phyloP scores from a whole-genome alignment of 2,329 filamentous ascomycete species.

The Verticillium isaacii region DNA sequence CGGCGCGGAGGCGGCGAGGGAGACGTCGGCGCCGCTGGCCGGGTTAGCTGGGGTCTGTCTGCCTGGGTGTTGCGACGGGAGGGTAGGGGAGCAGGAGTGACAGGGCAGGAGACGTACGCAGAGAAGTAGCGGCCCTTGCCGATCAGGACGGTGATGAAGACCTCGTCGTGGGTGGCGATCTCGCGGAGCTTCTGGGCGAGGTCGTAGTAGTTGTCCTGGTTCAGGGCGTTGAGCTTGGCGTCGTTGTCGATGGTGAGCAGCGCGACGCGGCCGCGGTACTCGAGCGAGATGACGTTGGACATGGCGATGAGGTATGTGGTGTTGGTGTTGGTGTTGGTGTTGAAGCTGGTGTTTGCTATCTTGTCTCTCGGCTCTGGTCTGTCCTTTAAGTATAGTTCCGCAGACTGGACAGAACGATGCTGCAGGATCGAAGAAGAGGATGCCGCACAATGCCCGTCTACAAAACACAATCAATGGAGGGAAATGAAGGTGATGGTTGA shows the following conservation, averaged over 20 bases:
- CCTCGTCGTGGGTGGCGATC: conserved; percentile 71
- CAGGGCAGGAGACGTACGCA: conserved; percentile 58
- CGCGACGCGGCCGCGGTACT: conserved; percentile 43
- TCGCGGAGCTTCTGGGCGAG: conserved; percentile 71
- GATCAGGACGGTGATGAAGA: conserved; percentile 79
- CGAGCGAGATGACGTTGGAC: conserved; percentile 25
- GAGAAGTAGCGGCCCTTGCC: conserved; percentile 84
- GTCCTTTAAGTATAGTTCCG: too few species aligned
- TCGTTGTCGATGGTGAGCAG: conserved; percentile 82
- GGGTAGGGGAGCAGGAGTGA: background rate
- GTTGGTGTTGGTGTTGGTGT: too few species aligned
- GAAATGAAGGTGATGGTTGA: too few species aligned
- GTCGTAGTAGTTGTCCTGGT: conserved; percentile 68
- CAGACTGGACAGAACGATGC: too few species aligned
- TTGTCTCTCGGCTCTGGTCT: too few species aligned
- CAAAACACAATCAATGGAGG: too few species aligned
- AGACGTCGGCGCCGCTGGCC: conserved; percentile 73
- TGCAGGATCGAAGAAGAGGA: too few species aligned
- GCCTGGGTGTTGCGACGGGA: too few species aligned
- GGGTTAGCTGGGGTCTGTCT: background rate
- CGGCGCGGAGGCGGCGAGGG: conserved; percentile 41
- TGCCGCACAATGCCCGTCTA: too few species aligned
- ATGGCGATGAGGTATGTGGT: background rate
- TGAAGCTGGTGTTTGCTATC: too few species aligned
- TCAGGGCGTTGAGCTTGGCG: conserved; percentile 83